Conservation (phyloP, 257 asterid genomes). For the Solanum acaule region DNA sequence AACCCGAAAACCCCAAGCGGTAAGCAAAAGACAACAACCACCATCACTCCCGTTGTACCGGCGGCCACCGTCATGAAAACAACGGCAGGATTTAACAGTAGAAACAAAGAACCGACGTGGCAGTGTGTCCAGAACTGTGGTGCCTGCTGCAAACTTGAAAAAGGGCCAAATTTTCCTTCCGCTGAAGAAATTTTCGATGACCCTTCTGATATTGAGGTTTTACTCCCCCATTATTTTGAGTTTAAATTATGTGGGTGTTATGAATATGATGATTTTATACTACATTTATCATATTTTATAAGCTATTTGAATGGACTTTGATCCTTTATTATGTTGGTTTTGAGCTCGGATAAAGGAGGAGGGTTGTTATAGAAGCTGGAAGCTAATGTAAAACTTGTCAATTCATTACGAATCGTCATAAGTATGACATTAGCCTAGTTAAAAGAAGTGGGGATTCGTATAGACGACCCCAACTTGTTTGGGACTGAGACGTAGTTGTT, state of each 20-base stretch:
- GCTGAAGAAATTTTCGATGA: constrained; percentile 77
- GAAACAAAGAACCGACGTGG: constrained; percentile 67
- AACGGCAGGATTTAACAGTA: constrained; percentile 47
- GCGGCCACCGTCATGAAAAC: background rate
- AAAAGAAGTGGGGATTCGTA: background rate
- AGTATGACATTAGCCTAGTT: background rate
- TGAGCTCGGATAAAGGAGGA: background rate
- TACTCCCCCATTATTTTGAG: background rate
- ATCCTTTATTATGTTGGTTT: background rate
- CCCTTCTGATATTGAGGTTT: constrained; percentile 75
- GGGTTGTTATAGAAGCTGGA: background rate
- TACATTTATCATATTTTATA: background rate
- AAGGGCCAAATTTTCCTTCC: constrained; percentile 74
- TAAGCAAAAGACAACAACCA: constrained; percentile 11
- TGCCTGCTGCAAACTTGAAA: constrained; percentile 89
- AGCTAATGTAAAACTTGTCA: background rate
- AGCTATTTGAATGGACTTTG: background rate
- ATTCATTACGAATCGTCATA: background rate
- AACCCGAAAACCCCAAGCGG: constrained; percentile 10
- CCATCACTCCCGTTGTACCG: background rate
- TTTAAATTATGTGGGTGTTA: background rate
- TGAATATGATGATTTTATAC: background rate
- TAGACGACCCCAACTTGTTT: background rate
- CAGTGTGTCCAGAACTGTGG: constrained; percentile 80
- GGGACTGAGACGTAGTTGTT: too few species aligned